phyloP scores from a whole-genome alignment of 495 filamentous ascomycete species.

The Staphylotrichum tortipilum region DNA sequence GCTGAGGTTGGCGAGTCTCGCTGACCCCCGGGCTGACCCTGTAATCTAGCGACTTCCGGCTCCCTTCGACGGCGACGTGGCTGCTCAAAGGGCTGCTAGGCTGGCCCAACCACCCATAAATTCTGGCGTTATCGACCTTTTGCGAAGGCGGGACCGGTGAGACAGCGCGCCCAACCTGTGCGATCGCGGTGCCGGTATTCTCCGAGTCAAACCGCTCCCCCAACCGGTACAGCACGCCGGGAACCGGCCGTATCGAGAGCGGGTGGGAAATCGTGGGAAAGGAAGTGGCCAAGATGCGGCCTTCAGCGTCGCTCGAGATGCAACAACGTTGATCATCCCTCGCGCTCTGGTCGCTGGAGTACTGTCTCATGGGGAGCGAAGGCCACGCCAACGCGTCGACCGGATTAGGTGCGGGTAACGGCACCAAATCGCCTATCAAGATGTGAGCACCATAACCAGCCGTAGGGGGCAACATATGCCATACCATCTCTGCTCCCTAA shows the following conservation, averaged over 20 bases:
- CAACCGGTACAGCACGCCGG: neutral
- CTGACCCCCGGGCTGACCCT: conserved; percentile 23
- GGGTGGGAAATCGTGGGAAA: conserved; percentile 8
- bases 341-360: neutral
- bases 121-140: conserved; percentile 12
- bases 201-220: conserved; percentile 10
- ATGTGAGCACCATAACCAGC: too few relatives aligned
- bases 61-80: conserved; percentile 8
- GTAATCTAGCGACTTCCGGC: neutral
- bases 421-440: neutral
- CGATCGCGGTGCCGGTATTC: conserved; percentile 16
- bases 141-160: conserved; percentile 16
- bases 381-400: neutral
- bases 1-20: conserved; percentile 1
- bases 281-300: conserved; percentile 6
- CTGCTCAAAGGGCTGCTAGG: conserved; percentile 10
- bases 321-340: neutral
- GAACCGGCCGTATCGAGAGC: conserved; percentile 9
- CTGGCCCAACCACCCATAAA: conserved; percentile 15
- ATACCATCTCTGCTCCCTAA: neutral
- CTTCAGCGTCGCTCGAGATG: conserved; percentile 9
- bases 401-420: too few relatives aligned
- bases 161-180: conserved; percentile 14
- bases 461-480: too few relatives aligned
- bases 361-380: neutral